A percentile compares a stretch with the other conserved stretches of the same genome.
Evolutionary conservation across 192 early-diverging fungal species (phyloP).

Genomic region (Gigaspora rosea): DNA sequence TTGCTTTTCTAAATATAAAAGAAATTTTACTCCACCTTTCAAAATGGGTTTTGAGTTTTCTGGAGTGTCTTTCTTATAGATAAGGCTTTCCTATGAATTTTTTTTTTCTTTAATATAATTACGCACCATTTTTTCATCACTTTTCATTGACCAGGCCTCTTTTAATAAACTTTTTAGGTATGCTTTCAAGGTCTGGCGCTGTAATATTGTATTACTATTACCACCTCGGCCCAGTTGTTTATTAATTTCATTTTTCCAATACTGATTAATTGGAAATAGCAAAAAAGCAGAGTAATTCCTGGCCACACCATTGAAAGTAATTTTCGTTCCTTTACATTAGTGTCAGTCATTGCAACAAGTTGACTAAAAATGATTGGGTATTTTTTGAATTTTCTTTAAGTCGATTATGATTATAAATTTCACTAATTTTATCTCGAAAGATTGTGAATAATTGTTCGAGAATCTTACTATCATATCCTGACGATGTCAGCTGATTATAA

Average conservation of each 20-base stretch:
- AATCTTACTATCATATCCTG: no score
- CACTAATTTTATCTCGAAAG: background rate
- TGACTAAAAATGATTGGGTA: background rate
- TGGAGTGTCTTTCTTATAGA: background rate
- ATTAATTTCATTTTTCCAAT: background rate
- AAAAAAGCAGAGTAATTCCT: background rate
- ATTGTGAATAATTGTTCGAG: no score
- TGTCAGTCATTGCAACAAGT: conserved; percentile 5
- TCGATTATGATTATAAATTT: background rate
- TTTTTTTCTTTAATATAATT: no score
- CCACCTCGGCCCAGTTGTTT: background rate
- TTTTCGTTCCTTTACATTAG: background rate
- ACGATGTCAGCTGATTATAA: no score
- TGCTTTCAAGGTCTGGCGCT: background rate
- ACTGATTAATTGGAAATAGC: background rate
- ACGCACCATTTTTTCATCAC: no score
- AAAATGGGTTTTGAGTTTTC: background rate
- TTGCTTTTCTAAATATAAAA: background rate
- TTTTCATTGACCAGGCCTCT: no score
- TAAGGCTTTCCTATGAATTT: no score
- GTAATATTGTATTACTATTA: background rate
- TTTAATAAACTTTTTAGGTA: background rate
- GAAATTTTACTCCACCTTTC: background rate
- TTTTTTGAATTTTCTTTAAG: no score
- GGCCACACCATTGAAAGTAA: background rate